phyloP scores from a whole-genome alignment of 306 rosid genomes.

The Castanopsis chinensis region DNA sequence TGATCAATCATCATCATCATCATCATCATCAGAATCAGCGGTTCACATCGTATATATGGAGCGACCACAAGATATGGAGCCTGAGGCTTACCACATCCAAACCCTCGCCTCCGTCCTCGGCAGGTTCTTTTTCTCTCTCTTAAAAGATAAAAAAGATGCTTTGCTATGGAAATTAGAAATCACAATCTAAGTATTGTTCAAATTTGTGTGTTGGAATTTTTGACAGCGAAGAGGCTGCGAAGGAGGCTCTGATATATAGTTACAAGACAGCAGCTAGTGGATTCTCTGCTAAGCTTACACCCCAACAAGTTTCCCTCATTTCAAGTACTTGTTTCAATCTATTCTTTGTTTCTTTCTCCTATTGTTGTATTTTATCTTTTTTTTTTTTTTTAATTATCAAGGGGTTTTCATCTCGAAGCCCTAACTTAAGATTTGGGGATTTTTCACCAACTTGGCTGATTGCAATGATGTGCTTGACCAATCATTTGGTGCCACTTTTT shows the following conservation, averaged over 20 bases:
- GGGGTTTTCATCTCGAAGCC: too few species aligned
- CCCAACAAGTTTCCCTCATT: constrained; percentile 48
- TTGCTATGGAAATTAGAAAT: too few species aligned
- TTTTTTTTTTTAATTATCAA: too few species aligned
- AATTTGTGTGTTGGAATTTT: not conserved
- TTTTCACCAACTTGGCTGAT: too few species aligned
- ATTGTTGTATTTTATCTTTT: too few species aligned
- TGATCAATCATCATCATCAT: constrained; percentile 12
- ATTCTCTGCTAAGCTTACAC: constrained; percentile 92
- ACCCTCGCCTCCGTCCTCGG: constrained; percentile 87
- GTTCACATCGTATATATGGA: constrained; percentile 90
- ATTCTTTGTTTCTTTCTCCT: too few species aligned
- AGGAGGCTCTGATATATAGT: constrained; percentile 80
- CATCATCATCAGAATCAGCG: constrained; percentile 29
- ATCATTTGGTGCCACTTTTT: too few species aligned
- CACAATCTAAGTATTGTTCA: too few species aligned
- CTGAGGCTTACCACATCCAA: constrained; percentile 76
- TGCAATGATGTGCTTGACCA: too few species aligned
- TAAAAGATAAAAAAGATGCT: too few species aligned
- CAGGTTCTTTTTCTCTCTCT: constrained; percentile 39
- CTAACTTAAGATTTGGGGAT: too few species aligned
- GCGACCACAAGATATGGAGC: constrained; percentile 56
- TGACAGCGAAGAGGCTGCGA: constrained; percentile 84
- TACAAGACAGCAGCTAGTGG: constrained; percentile 90
- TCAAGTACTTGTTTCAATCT: constrained; percentile 23